phyloP scores from a whole-genome alignment of 352 stramenopile species.

The Globisporangium recalcitrans region DNA sequence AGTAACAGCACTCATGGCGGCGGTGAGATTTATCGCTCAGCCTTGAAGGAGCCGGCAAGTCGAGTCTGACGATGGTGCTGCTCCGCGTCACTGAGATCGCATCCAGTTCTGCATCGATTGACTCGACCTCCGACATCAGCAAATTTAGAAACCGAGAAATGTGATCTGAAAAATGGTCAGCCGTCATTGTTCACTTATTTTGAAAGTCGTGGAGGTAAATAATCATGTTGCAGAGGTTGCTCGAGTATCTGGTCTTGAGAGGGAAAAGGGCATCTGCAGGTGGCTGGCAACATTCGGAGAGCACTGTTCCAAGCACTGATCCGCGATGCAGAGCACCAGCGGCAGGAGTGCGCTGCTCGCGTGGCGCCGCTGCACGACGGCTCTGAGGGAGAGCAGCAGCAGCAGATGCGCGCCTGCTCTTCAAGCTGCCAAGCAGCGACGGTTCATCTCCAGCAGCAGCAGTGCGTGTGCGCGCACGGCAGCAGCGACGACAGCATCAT shows the following conservation, averaged over 20 bases:
- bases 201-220: no score
- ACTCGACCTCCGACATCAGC: constrained; percentile 72
- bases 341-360: background rate
- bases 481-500: background rate
- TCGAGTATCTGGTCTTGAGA: no score
- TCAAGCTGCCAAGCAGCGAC: background rate
- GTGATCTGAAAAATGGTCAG: no score
- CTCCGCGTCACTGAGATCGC: constrained; percentile 39
- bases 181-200: no score
- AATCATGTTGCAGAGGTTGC: no score
- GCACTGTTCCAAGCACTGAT: no score
- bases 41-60: background rate
- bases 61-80: background rate
- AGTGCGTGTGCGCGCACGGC: background rate
- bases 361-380: background rate
- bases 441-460: background rate
- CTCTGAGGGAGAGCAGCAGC: background rate
- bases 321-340: constrained; percentile 1
- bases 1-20: background rate
- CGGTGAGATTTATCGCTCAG: constrained; percentile 21
- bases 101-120: constrained; percentile 78
- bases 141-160: no score
- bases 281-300: no score
- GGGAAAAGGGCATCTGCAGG: no score
- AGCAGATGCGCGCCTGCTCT: background rate